Percentiles rank a stretch among this genome's conserved stretches.
Evolutionary conservation across 2,329 filamentous ascomycete genomes (phyloP).

Genomic region (Fusarium robinianum): DNA sequence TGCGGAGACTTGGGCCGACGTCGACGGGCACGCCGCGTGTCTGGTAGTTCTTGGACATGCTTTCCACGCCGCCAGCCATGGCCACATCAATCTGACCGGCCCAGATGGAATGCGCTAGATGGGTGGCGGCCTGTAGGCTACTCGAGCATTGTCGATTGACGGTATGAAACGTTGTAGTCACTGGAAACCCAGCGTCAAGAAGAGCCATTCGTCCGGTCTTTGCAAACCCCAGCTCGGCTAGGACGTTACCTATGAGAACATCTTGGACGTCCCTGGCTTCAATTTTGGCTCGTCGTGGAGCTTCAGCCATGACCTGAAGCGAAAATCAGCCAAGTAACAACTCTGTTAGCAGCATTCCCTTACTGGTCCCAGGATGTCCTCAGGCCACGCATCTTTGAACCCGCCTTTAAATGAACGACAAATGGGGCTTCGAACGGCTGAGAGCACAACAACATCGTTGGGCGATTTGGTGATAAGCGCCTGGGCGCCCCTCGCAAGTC

Average conservation of each 20-base stretch:
- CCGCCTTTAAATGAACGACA: slow-evolving; percentile 80
- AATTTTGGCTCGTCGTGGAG: slow-evolving; percentile 40
- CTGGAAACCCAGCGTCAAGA: slow-evolving; percentile 76
- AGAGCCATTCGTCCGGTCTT: slow-evolving; percentile 90
- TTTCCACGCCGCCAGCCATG: slow-evolving; percentile 89
- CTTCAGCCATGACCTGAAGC: slow-evolving; percentile 5
- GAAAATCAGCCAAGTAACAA: accelerated
- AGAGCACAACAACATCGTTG: slow-evolving; percentile 83
- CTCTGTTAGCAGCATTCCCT: background rate
- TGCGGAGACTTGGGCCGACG: slow-evolving; percentile 72
- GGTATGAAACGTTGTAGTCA: slow-evolving; percentile 76
- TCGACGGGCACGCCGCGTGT: slow-evolving; percentile 77
- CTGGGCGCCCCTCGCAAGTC: background rate
- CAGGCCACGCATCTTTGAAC: slow-evolving; percentile 85
- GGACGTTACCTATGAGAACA: slow-evolving; percentile 81
- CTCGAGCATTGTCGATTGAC: slow-evolving; percentile 87
- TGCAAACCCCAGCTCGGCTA: slow-evolving; percentile 84
- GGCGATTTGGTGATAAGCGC: slow-evolving; percentile 60
- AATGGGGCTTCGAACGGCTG: slow-evolving; percentile 84
- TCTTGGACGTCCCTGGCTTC: slow-evolving; percentile 70
- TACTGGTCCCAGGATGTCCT: slow-evolving; percentile 76
- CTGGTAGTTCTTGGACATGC: slow-evolving; percentile 90
- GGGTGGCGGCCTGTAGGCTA: slow-evolving; percentile 74
- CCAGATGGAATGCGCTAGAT: slow-evolving; percentile 75
- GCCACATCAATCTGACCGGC: slow-evolving; percentile 71